Evolutionary conservation across 116 monocot genomes (phyloP).

Genomic region (Dioscorea cayenensis): DNA sequence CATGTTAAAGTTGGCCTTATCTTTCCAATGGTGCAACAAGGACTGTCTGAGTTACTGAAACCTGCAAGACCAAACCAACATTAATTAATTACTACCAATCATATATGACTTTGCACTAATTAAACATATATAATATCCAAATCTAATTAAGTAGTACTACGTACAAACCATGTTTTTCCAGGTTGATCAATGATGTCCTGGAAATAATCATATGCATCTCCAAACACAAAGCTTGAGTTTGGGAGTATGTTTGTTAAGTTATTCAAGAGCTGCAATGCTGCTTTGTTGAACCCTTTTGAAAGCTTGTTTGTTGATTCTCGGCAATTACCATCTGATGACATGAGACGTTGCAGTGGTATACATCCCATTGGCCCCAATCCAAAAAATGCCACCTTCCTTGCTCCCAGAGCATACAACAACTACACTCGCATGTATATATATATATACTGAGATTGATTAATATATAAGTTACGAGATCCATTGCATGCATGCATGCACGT

Average conservation of each 20-base stretch:
- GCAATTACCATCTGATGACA: conserved; percentile 46
- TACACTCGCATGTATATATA: conserved; percentile 3
- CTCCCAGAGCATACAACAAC: conserved; percentile 53
- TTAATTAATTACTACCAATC: neutral
- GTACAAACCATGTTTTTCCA: conserved; percentile 32
- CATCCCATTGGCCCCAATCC: conserved; percentile 90
- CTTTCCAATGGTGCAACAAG: conserved; percentile 57
- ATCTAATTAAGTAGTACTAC: neutral
- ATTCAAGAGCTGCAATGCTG: conserved; percentile 19
- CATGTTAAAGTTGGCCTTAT: conserved; percentile 78
- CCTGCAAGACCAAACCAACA: conserved; percentile 22
- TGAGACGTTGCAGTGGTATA: conserved; percentile 64
- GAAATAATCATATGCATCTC: conserved; percentile 61
- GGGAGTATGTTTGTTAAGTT: conserved; percentile 40
- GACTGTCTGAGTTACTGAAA: conserved; percentile 58
- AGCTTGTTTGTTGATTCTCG: conserved; percentile 68
- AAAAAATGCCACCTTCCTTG: conserved; percentile 54
- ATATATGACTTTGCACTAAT: neutral
- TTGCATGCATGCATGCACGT: no score
- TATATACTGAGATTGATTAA: no score
- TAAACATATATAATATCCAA: neutral
- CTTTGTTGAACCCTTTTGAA: conserved; percentile 45
- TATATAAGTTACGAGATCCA: no score
- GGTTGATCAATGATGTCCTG: conserved; percentile 59
- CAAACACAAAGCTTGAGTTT: conserved; percentile 51